Evolutionary conservation across 345 rosid species (phyloP), one percentile per base, ranked within the genome.

Genomic region (Citrus reticulata): DNA sequence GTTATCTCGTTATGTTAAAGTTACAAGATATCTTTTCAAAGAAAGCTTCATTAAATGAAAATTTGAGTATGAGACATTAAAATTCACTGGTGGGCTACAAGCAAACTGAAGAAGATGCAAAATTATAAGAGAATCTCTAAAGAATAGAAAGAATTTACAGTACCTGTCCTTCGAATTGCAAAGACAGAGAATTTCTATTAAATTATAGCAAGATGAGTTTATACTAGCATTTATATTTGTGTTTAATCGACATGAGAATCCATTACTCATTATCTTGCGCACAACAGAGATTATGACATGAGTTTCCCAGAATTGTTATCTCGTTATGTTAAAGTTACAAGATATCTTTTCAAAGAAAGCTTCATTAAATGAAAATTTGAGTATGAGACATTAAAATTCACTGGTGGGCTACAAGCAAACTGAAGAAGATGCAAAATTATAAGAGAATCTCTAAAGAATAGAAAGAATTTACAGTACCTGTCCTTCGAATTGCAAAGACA

Each of bases 81-180:
- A 37, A 60, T 39, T 3, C 22, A 11, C 39, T 19, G 4, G 5
- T 3, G 40, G 1, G 17, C 35, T 39, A 14, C n/a, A 39, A 16
- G 67, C 59, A 59, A 74, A 61, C 58, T 74, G 59, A 74, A 24
- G 40, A 8, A 66, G 49, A 10, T 14, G 35, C 32, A 55, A 30
- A 34, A 37, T 20, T 20, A 51, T 17, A 25, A 19, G 17, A 7
- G 9, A 58, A 75, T 5, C 5, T 63, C 17, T 25, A 17, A 13
- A 25, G 25, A 30, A 37, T 40, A 24, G 17, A 8, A n/a, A 29
- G 30, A 24, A 58, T 35, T 34, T 57, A 39, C 3, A 3, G 70
- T 86, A 88, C 98, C 98, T 82, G 86, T 85, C 87, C 87, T 86
- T 75, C 46, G 79, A 73, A 96, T 87, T n/a, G 84, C 83, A 89